Conservation (phyloP, 2,329 filamentous ascomycete species). For the Verticillium isaacii region DNA sequence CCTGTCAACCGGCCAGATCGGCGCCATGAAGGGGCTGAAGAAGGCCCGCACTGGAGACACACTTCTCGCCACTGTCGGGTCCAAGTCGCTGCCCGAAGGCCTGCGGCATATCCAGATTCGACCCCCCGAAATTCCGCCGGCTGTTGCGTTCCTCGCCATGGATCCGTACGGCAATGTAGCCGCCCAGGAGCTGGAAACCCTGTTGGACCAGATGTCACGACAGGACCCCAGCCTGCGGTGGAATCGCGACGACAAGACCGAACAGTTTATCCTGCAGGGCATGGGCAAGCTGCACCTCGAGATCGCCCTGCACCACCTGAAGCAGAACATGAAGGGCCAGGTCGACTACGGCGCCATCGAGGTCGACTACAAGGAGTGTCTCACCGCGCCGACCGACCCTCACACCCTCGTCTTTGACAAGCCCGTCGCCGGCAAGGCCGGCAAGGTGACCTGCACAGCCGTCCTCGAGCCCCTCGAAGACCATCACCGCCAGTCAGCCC, state of each 20-base stretch:
- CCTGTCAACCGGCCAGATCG: conserved; percentile 84
- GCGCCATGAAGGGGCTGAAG: conserved; percentile 86
- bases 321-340: conserved; percentile 84
- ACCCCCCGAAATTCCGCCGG: conserved; percentile 83
- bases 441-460: conserved; percentile 72
- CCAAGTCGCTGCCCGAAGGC: conserved; percentile 59
- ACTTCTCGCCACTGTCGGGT: conserved; percentile 65
- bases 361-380: conserved; percentile 88
- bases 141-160: conserved; percentile 94
- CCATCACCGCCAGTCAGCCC: conserved; percentile 26
- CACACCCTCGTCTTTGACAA: conserved; percentile 68
- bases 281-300: conserved; percentile 97
- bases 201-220: conserved; percentile 71
- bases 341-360: conserved; percentile 85
- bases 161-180: conserved; percentile 75
- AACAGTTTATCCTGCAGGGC: conserved; percentile 87
- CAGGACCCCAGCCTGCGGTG: conserved; percentile 93
- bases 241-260: conserved; percentile 79
- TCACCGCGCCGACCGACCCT: conserved; percentile 52
- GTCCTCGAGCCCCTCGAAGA: conserved; percentile 57
- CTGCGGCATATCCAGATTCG: conserved; percentile 76
- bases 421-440: conserved; percentile 72
- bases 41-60: conserved; percentile 93
- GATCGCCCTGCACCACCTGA: conserved; percentile 81
- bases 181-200: conserved; percentile 73